These are phyloP conservation scores for Starmerella scarabaei DNA, from an alignment of 805 yeast genomes.

Conservation along the genomic window DNA sequence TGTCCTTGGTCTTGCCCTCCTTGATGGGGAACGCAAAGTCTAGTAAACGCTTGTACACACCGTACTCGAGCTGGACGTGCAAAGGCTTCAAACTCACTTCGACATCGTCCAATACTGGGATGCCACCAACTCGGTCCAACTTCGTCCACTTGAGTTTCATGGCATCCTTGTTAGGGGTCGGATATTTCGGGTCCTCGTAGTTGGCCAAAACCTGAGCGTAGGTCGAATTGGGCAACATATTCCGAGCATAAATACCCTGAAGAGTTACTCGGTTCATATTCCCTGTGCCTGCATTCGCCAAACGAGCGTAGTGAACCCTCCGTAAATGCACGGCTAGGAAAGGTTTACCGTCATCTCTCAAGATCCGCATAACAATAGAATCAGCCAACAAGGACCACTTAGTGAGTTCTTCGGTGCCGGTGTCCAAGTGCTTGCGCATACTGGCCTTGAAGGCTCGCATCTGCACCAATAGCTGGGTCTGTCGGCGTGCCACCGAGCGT, in stretches of 20 bases:
- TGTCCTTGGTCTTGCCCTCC: constrained; percentile 17
- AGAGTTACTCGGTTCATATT: constrained; percentile 49
- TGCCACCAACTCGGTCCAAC: constrained; percentile 81
- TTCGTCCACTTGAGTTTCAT: constrained; percentile 56
- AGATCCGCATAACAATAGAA: constrained; percentile 56
- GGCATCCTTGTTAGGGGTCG: constrained; percentile 5
- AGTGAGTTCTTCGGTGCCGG: constrained; percentile 25
- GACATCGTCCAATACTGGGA: constrained; percentile 59
- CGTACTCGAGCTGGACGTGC: constrained; percentile 59
- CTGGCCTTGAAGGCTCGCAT: constrained; percentile 28
- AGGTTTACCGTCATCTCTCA: constrained; percentile 46
- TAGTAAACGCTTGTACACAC: constrained; percentile 48
- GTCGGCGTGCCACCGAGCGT: constrained; percentile 23
- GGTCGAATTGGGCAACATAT: constrained; percentile 41
- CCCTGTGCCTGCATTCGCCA: constrained; percentile 54
- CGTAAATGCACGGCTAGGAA: constrained; percentile 60
- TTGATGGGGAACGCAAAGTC: constrained; percentile 55
- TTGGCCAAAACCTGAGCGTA: constrained; percentile 66
- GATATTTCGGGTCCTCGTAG: constrained; percentile 23
- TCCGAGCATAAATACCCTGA: constrained; percentile 53
- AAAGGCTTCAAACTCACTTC: constrained; percentile 52
- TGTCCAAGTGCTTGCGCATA: constrained; percentile 23
- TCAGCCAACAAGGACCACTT: constrained; percentile 51
- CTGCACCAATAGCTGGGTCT: constrained; percentile 25
- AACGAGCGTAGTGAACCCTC: constrained; percentile 44